Conservation (phyloP, 2,329 filamentous ascomycete genomes). For the Cladophialophora exuberans region DNA sequence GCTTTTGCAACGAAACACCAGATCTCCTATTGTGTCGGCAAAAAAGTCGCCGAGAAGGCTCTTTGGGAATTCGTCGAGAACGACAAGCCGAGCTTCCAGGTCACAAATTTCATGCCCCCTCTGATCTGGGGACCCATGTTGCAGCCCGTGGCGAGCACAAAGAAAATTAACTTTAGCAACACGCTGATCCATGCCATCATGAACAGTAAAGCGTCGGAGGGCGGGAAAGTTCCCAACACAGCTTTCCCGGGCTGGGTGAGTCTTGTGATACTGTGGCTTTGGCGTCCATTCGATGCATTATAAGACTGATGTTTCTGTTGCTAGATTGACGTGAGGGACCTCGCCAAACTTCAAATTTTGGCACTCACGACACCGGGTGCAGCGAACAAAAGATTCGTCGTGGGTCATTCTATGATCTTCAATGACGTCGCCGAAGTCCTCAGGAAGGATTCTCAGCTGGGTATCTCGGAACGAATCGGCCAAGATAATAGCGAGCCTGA, state of each 20-base stretch:
- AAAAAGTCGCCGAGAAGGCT: slow-evolving; percentile 67
- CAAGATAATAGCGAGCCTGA: slow-evolving; percentile 17
- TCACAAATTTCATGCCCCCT: slow-evolving; percentile 65
- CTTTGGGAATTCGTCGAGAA: slow-evolving; percentile 65
- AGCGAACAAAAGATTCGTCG: slow-evolving; percentile 49
- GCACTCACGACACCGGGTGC: slow-evolving; percentile 50
- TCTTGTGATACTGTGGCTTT: background rate
- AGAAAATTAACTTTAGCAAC: slow-evolving; percentile 75
- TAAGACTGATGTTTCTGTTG: slow-evolving; percentile 50
- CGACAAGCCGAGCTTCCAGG: slow-evolving; percentile 59
- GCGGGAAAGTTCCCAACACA: slow-evolving; percentile 19
- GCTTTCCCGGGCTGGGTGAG: slow-evolving; percentile 22
- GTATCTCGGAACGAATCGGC: slow-evolving; percentile 10
- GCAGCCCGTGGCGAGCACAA: slow-evolving; percentile 64
- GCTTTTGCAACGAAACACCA: slow-evolving; percentile 8
- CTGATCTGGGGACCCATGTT: slow-evolving; percentile 66
- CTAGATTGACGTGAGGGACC: slow-evolving; percentile 59
- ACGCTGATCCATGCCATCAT: slow-evolving; percentile 60
- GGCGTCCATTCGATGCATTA: background rate
- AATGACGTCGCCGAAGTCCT: slow-evolving; percentile 22
- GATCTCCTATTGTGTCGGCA: slow-evolving; percentile 53
- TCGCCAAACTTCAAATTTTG: slow-evolving; percentile 52
- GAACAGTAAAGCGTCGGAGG: slow-evolving; percentile 18
- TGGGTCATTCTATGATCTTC: slow-evolving; percentile 30
- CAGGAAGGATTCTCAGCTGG: slow-evolving; percentile 2